Percentiles rank a stretch among this genome's conserved stretches.
Evolutionary conservation across 176 grass and related monocot genomes (phyloP).

Genomic region (Canna indica): DNA sequence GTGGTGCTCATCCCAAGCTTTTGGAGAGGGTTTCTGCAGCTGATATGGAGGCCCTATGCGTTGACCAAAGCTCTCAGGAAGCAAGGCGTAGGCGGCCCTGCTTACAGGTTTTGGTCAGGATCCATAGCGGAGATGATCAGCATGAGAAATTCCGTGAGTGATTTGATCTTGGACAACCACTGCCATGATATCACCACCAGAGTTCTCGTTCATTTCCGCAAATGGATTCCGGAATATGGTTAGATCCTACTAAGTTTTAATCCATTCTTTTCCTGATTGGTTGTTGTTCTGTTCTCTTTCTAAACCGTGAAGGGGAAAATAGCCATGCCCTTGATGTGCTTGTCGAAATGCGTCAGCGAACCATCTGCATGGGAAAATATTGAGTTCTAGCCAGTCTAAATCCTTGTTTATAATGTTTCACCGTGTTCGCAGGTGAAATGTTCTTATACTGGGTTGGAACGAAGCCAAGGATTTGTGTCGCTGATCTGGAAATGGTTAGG

Average conservation of each 20-base stretch:
- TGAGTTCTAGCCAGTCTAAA: too few relatives aligned
- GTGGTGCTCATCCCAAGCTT: neutral
- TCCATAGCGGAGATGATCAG: neutral
- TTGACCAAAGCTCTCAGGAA: neutral
- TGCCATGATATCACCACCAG: constrained; percentile 2
- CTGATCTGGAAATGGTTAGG: constrained; percentile 38
- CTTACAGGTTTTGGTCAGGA: constrained; percentile 1
- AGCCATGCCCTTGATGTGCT: neutral
- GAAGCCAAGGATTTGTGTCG: constrained; percentile 28
- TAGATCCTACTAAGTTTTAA: neutral
- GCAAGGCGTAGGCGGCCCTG: constrained; percentile 3
- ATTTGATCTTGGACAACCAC: neutral
- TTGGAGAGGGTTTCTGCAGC: neutral
- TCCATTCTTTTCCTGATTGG: neutral
- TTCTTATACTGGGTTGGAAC: constrained; percentile 43
- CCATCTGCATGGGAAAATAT: neutral
- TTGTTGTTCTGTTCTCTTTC: neutral
- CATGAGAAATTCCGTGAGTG: neutral
- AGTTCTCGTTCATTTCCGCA: neutral
- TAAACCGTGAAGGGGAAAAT: neutral
- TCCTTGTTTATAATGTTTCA: neutral
- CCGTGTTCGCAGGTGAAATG: constrained; percentile 25
- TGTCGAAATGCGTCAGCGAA: neutral
- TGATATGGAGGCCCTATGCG: constrained; percentile 2
- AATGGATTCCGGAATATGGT: constrained; percentile 1